A percentile compares a stretch with the other conserved stretches of the same genome.
Conservation (phyloP, 2,329 filamentous ascomycete species). For the Aspergillus carbonarius region DNA sequence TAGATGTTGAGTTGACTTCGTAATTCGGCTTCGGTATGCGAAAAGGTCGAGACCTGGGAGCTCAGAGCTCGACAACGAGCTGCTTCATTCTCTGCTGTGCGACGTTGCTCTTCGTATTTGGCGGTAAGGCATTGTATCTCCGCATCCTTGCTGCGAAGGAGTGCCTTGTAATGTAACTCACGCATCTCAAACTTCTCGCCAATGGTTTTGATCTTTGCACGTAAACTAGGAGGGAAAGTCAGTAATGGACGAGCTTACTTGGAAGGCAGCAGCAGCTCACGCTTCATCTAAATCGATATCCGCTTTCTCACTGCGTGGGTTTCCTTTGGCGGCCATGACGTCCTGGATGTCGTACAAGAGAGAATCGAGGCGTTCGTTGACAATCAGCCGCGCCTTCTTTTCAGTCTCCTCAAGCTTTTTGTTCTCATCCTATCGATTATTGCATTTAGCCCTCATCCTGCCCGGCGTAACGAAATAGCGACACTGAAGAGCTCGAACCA, state of each 20-base stretch:
- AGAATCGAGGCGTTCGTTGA: constrained; percentile 80
- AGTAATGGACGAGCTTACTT: constrained; percentile 6
- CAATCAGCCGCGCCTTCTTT: constrained; percentile 75
- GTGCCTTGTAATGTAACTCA: constrained; percentile 88
- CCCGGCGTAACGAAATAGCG: background rate
- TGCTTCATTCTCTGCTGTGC: constrained; percentile 78
- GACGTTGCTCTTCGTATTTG: constrained; percentile 85
- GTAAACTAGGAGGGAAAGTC: constrained; percentile 43
- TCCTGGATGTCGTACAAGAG: constrained; percentile 83
- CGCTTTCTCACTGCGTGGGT: constrained; percentile 73
- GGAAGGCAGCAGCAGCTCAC: constrained; percentile 53
- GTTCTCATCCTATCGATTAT: constrained; percentile 71
- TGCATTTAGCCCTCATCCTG: constrained; percentile 14
- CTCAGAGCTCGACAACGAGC: constrained; percentile 81
- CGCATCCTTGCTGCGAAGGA: constrained; percentile 90
- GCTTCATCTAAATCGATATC: constrained; percentile 88
- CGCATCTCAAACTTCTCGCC: constrained; percentile 96
- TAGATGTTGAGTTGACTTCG: constrained; percentile 96
- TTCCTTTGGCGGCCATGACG: constrained; percentile 82
- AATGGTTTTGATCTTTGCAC: constrained; percentile 83
- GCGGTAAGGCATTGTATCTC: constrained; percentile 92
- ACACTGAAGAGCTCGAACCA: constrained; percentile 3
- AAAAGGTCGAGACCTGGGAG: constrained; percentile 89
- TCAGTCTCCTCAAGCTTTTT: constrained; percentile 85
- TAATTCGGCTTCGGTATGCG: constrained; percentile 91